A percentile compares a stretch with the other conserved stretches of the same genome.
Evolutionary conservation across 768 basidiomycete species (phyloP).

Genomic region (Tulasnella sp.): DNA sequence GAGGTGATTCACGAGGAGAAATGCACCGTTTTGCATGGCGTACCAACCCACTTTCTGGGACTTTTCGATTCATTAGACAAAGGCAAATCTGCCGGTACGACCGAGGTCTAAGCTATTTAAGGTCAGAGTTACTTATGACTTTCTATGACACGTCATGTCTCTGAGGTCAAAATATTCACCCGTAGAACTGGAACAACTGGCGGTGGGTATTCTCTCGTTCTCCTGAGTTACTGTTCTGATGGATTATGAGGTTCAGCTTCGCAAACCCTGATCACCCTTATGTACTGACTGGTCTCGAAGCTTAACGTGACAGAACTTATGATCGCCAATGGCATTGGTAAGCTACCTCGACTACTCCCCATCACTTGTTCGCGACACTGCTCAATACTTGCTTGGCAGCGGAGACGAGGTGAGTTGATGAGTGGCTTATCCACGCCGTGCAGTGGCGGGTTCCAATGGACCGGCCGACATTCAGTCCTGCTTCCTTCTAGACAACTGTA

Average conservation of each 20-base stretch:
- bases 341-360: constrained; percentile 24
- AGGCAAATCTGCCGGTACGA: constrained; percentile 30
- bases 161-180: background rate
- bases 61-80: constrained; percentile 48
- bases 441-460: background rate
- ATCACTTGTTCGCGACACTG: background rate
- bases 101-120: constrained; percentile 37
- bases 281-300: constrained; percentile 57
- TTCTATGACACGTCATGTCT: background rate
- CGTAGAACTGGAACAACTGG: constrained; percentile 71
- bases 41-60: constrained; percentile 76
- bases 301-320: constrained; percentile 62
- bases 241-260: constrained; percentile 36
- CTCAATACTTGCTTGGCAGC: constrained; percentile 32
- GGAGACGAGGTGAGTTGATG: constrained; percentile 46
- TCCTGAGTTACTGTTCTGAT: background rate
- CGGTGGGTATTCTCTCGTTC: no score
- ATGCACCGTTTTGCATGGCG: constrained; percentile 73
- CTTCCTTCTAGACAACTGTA: constrained; percentile 69
- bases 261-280: constrained; percentile 64
- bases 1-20: constrained; percentile 54
- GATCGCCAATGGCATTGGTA: constrained; percentile 81
- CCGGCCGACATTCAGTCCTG: constrained; percentile 39
- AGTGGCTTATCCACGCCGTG: background rate
- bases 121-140: constrained; percentile 32